These are phyloP conservation scores for Pelargonium citronellum DNA, from an alignment of 441 rosid species.

Conservation along the genomic window DNA sequence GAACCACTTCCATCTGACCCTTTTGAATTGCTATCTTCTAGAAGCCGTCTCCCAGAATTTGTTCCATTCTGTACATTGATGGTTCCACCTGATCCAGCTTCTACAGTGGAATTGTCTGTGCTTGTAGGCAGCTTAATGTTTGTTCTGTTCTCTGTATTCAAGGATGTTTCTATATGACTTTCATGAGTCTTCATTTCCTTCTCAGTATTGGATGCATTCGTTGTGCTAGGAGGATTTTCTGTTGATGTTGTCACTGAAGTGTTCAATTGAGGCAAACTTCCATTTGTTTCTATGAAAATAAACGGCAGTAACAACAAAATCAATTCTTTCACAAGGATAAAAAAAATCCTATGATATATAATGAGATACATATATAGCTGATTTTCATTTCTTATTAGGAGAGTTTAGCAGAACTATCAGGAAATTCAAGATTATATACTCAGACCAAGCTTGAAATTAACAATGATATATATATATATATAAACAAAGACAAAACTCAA, in stretches of 20 bases:
- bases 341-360: not conserved
- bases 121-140: slow-evolving; percentile 17
- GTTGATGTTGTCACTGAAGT: slow-evolving; percentile 29
- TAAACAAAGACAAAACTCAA: not conserved
- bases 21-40: slow-evolving; percentile 56
- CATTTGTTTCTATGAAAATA: slow-evolving; percentile 44
- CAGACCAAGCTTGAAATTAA: not conserved
- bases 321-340: slow-evolving; percentile 12
- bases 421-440: not conserved
- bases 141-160: slow-evolving; percentile 24
- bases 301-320: slow-evolving; percentile 25
- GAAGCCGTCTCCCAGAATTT: slow-evolving; percentile 62
- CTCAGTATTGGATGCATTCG: slow-evolving; percentile 38
- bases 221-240: slow-evolving; percentile 24
- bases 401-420: not conserved
- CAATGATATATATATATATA: not conserved
- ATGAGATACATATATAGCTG: not conserved
- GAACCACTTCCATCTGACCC: slow-evolving; percentile 43
- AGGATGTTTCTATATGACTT: slow-evolving; percentile 36
- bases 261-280: slow-evolving; percentile 41
- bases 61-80: slow-evolving; percentile 38
- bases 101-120: slow-evolving; percentile 14
- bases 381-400: not conserved
- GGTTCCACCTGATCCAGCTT: slow-evolving; percentile 19
- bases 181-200: slow-evolving; percentile 35